Evolutionary conservation across 441 rosid genomes (phyloP), one percentile per base, ranked within the genome.

Genomic region (Capsella rubella): DNA sequence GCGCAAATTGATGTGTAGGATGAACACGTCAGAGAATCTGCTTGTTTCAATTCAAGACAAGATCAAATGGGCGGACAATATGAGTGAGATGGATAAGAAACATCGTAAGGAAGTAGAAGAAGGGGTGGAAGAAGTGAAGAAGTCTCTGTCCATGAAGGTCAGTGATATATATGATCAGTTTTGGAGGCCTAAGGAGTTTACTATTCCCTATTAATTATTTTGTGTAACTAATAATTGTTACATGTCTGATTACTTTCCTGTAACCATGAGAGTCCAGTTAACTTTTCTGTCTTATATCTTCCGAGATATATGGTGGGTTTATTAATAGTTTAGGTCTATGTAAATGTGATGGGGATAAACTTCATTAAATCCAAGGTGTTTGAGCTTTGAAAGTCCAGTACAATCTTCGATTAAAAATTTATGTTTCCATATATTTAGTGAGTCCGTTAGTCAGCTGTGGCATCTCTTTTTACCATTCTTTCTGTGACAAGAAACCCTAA

Each of bases 51-150:
- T 93, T 84, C 97, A 93, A 87, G 97, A 96, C 81, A 93, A 89
- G 88, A 89, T 96, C 72, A 96, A 91, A 78, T 96, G 99, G 99
- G 99, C 97, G 31, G 99, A 96, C 82, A 80, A 75, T 25, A 93
- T 89, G 97, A 87, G 93, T 75, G 99, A 93, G 61, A 61, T 79
- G 78, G 95, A 91, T 85, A 91, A 89, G 84, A 90, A 85, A 81
- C 93, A 91, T 35, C 81, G 73, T 13, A 91, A 91, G 85, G 98
- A 93, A 61, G 85, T 89, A 8, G 97, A 93, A 73, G 97, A 91
- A 55, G 80, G 75, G 75, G 83, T 84, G 75, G 99, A 93, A 79
- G 97, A 96, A 65, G 86, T 91, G 65, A 96, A 90, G 79, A 96
- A 89, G 84, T 79, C 93, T 54, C 83, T 93, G 50, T 80, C 95